phyloP scores from a whole-genome alignment of 2,329 filamentous ascomycete genomes.

The Beauveria rudraprayagi region DNA sequence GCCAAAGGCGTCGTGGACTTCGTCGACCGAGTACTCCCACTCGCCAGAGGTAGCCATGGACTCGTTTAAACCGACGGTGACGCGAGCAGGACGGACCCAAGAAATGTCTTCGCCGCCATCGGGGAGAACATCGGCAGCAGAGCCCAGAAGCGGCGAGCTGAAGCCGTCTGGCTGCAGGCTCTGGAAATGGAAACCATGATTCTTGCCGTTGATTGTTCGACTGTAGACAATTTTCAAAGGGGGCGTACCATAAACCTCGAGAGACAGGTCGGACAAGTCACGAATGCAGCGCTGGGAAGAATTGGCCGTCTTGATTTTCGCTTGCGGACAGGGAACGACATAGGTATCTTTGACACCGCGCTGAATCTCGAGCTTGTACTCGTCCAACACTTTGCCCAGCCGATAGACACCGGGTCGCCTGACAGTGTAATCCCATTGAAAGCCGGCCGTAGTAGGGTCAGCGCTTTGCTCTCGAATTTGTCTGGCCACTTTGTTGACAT shows the following conservation, averaged over 20 bases:
- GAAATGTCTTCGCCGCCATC: slow-evolving; percentile 59
- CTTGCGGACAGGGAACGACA: slow-evolving; percentile 78
- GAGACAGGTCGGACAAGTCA: slow-evolving; percentile 75
- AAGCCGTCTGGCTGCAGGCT: slow-evolving; percentile 87
- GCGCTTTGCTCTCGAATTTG: slow-evolving; percentile 57
- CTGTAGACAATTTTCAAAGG: slow-evolving; percentile 91
- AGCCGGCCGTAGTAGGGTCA: slow-evolving; percentile 51
- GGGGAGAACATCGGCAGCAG: slow-evolving; percentile 51
- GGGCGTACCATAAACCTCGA: slow-evolving; percentile 81
- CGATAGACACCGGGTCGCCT: slow-evolving; percentile 86
- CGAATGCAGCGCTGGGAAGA: slow-evolving; percentile 67
- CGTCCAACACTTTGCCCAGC: slow-evolving; percentile 77
- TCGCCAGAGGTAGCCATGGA: slow-evolving; percentile 70
- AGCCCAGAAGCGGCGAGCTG: slow-evolving; percentile 64
- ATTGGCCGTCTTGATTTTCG: slow-evolving; percentile 57
- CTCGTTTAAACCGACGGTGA: slow-evolving; percentile 82
- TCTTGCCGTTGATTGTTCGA: slow-evolving; percentile 73
- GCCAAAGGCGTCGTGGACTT: slow-evolving; percentile 84
- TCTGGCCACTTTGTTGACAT: slow-evolving; percentile 67
- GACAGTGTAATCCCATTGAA: slow-evolving; percentile 63
- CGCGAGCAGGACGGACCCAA: slow-evolving; percentile 70
- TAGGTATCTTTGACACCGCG: slow-evolving; percentile 68
- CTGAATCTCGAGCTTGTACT: slow-evolving; percentile 89
- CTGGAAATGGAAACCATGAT: slow-evolving; percentile 82
- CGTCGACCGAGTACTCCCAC: slow-evolving; percentile 86